Evolutionary conservation across 2,329 filamentous ascomycete genomes (phyloP).

Genomic region (Arthrobotrys sphaeroides): DNA sequence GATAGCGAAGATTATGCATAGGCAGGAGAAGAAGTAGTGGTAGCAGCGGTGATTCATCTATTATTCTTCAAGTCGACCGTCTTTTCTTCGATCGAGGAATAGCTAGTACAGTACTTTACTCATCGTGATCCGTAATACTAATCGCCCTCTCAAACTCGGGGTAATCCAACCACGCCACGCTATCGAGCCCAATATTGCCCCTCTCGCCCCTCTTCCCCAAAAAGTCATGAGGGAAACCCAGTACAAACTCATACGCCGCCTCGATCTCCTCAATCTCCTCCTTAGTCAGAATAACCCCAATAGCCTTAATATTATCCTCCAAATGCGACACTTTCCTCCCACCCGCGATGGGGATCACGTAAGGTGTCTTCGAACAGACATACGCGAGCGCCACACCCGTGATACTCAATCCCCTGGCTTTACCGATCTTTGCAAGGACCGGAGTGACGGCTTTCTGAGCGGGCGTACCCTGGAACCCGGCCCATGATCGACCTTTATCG

Average conservation of each 20-base stretch:
- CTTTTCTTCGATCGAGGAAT: too few relatives aligned
- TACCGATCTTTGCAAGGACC: conserved; percentile 70
- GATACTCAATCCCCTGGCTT: conserved; percentile 68
- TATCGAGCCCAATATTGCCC: conserved; percentile 25
- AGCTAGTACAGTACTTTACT: too few relatives aligned
- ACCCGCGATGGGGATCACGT: conserved; percentile 78
- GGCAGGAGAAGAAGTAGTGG: too few relatives aligned
- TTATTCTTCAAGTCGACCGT: too few relatives aligned
- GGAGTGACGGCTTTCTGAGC: conserved; percentile 67
- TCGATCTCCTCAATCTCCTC: conserved; percentile 76
- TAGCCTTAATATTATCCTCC: conserved; percentile 74
- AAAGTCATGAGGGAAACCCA: conserved; percentile 74
- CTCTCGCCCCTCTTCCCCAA: conserved; percentile 9
- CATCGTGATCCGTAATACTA: conserved; percentile 24
- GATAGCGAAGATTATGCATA: too few relatives aligned
- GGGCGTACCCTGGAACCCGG: conserved; percentile 62
- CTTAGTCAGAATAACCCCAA: conserved; percentile 69
- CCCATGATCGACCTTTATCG: conserved; percentile 61
- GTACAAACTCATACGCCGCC: conserved; percentile 69
- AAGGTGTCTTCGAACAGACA: conserved; percentile 75
- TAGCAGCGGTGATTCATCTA: too few relatives aligned
- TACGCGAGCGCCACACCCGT: conserved; percentile 76
- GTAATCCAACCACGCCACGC: conserved; percentile 46
- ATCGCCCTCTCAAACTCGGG: conserved; percentile 27
- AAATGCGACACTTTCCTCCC: conserved; percentile 76